A percentile compares a stretch with the other conserved stretches of the same genome.
phyloP scores from a whole-genome alignment of 768 basidiomycete genomes.

The Russula ochroleuca region DNA sequence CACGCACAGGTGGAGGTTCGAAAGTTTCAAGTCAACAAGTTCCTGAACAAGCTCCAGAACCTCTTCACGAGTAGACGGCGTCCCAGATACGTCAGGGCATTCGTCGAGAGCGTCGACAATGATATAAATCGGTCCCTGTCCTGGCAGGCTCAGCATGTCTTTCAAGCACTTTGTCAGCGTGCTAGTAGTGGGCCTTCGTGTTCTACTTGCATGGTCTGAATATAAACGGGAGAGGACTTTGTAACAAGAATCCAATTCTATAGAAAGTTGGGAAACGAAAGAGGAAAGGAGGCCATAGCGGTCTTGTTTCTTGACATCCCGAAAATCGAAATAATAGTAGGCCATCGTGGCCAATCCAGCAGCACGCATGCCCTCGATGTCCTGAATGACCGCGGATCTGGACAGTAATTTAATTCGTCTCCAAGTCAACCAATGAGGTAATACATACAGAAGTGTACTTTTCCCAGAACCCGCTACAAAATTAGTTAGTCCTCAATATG shows the following conservation, averaged over 20 bases:
- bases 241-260: background rate
- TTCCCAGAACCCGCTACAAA: too few species aligned
- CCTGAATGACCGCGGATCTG: background rate
- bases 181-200: background rate
- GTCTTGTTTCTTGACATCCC: background rate
- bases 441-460: too few species aligned
- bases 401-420: too few species aligned
- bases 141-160: background rate
- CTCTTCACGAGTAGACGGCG: background rate
- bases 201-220: background rate
- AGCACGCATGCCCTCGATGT: background rate
- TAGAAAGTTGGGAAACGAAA: background rate
- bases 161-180: background rate
- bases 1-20: background rate
- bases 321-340: background rate
- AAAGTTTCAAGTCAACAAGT: background rate
- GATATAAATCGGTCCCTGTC: background rate
- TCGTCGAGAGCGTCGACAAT: background rate
- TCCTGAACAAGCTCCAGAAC: background rate
- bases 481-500: too few species aligned
- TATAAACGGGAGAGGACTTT: background rate
- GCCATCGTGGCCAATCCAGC: background rate
- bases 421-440: too few species aligned
- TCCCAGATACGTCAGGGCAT: background rate
- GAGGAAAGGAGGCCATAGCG: background rate